Evolutionary conservation across 2,329 filamentous ascomycete species (phyloP), one percentile per base, ranked within the genome.

Genomic region (Aspergillus flavus): DNA sequence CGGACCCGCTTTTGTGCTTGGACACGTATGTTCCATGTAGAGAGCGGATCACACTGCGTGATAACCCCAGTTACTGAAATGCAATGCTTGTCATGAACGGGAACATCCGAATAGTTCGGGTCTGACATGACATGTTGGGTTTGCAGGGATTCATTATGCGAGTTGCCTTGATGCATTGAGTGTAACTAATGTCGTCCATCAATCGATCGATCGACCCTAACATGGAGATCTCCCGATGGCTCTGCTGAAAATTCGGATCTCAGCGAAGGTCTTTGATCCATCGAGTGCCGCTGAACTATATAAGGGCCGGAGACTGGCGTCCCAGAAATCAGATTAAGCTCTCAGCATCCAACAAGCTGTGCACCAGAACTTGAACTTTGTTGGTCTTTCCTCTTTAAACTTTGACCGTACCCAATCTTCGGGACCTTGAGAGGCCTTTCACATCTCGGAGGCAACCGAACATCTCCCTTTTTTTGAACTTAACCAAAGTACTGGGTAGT

Each of bases 61-160:
- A 32, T 41, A 41, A 28, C 58, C 61, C 59, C 46, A 63, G 66
- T 65, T 57, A 59, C 28, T 59, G 56, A 53, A 56, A 61, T 58
- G 64, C 58, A 67, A 67, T 66, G 68, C 69, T 68, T 64, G 69
- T 69, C 69, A 70, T 71, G 53, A 57, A 69, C 69, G 68, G 68
- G 62, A 70, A 65, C 64, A 69, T 69, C 69, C 68, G 69, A 69
- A 62, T 61, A 62, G 62, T 65, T 57, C 60, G 62, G 64, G 43
- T 32, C 57, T 43, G 62, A 69, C 57, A 66, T 66, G 69, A 67
- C 66, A 66, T 63, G 68, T 70, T 69, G 63, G 55, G 61, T 62
- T 60, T 30, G 59, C 59, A 56, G 61, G 61, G 63, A 62, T 69
- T 57, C 50, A 21, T 53, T 56, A n/a, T 58, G 52, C 65, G 64